phyloP scores from a whole-genome alignment of 108 stramenopile genomes.

The Nitzschia sp. region DNA sequence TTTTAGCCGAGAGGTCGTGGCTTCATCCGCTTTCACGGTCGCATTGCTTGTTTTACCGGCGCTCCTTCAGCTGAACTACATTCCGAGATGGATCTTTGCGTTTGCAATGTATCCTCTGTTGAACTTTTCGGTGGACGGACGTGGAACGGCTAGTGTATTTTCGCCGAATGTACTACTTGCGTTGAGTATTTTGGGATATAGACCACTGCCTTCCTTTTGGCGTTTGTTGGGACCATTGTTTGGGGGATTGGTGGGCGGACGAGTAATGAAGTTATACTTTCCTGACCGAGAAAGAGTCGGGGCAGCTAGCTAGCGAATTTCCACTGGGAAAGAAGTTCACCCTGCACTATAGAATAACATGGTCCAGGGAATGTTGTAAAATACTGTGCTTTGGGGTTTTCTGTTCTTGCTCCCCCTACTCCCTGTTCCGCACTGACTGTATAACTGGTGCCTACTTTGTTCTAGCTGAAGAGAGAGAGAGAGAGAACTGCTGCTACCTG shows the following conservation, averaged over 20 bases:
- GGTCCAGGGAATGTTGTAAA: no score
- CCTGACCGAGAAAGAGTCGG: conserved; percentile 29
- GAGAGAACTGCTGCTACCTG: no score
- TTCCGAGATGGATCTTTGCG: conserved; percentile 22
- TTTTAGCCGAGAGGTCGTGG: conserved; percentile 33
- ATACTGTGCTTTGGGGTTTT: no score
- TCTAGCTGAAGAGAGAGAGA: no score
- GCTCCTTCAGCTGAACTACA: conserved; percentile 39
- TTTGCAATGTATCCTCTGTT: conserved; percentile 40
- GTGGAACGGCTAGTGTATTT: conserved; percentile 33
- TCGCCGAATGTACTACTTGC: conserved; percentile 45
- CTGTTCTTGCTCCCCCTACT: no score
- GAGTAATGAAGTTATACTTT: conserved; percentile 45
- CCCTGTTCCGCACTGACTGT: no score
- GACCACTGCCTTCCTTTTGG: not conserved
- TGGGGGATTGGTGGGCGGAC: conserved; percentile 45
- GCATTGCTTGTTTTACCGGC: conserved; percentile 47
- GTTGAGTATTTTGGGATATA: conserved; percentile 9
- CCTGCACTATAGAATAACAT: no score
- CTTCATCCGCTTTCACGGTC: conserved; percentile 30
- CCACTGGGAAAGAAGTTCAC: no score
- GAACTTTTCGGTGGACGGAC: conserved; percentile 40
- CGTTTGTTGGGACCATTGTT: conserved; percentile 39
- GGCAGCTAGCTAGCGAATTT: no score
- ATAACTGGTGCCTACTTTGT: no score